Conservation (phyloP, 768 basidiomycete species). For the Russula compacta region DNA sequence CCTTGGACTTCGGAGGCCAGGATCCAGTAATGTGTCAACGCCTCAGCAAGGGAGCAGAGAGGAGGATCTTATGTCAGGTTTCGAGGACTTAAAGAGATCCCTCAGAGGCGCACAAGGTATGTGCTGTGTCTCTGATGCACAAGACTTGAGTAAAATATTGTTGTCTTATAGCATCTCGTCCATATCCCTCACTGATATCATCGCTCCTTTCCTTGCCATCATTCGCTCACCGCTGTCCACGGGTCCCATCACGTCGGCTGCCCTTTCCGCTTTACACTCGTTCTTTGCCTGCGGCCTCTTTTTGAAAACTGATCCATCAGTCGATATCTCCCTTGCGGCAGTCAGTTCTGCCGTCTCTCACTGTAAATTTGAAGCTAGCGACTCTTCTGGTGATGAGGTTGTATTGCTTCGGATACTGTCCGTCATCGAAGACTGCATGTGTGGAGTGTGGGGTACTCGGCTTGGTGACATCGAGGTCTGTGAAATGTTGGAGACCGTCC, state of each 20-base stretch:
- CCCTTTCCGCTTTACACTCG: slow-evolving; percentile 78
- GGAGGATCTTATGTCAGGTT: slow-evolving; percentile 82
- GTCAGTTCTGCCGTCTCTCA: slow-evolving; percentile 86
- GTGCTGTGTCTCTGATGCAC: slow-evolving; percentile 17
- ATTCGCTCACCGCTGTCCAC: slow-evolving; percentile 92
- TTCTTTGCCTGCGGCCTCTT: slow-evolving; percentile 80
- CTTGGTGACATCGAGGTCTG: slow-evolving; percentile 93
- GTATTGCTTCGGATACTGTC: slow-evolving; percentile 87
- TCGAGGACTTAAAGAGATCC: slow-evolving; percentile 72
- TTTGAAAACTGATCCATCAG: slow-evolving; percentile 40
- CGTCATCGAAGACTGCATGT: slow-evolving; percentile 78
- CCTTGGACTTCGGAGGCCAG: slow-evolving; percentile 61
- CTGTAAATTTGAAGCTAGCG: slow-evolving; percentile 97
- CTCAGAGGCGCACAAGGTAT: slow-evolving; percentile 61
- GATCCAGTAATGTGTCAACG: slow-evolving; percentile 32
- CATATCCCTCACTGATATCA: slow-evolving; percentile 51
- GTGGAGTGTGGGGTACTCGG: slow-evolving; percentile 53
- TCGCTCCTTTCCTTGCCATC: slow-evolving; percentile 86
- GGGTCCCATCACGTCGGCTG: slow-evolving; percentile 94
- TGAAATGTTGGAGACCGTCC: slow-evolving; percentile 95
- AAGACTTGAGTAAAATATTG: neutral
- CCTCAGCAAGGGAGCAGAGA: slow-evolving; percentile 54
- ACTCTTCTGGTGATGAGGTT: slow-evolving; percentile 95
- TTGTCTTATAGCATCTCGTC: slow-evolving; percentile 39
- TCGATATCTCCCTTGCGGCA: slow-evolving; percentile 65